Base-by-base conservation (phyloP, 306 rosid species). In the Medicago arabica region DNA sequence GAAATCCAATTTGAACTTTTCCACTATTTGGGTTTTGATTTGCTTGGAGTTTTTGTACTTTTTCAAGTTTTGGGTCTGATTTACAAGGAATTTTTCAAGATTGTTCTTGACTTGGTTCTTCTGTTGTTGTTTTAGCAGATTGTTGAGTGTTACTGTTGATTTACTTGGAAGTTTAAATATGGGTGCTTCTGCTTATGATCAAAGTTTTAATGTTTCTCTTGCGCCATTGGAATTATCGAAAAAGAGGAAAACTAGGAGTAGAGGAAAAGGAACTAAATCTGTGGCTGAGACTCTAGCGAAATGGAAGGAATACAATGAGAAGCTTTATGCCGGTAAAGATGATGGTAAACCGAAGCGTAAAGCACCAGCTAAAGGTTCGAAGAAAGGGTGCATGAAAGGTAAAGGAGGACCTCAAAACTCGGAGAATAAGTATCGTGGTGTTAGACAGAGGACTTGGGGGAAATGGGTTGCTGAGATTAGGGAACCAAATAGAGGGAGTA, bases 341-440 rank as follows among this genome's bases (percentile, higher is more conserved):
- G 86, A 65, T 9, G 74, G 72, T 23, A 89, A 73, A 68, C 82
- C 77, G 14, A 72, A 31, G 12, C 86, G 88, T 0, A 90, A 82
- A 78, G 86, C 80, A 3, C 99, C 96, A 0, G 96, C 98, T 1
- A 89, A 87, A 72, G 99, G 99, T 34, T 96, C 99, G 1, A 96
- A 92, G 97, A 96, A 96, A 80, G 99, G 99, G 28, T 96, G 99
- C 75, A 96, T 96, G 99, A 90, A 90, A 79, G 99, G 99, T 4
- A 96, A 96, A 57, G 99, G 99, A 34, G 99, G 99, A 49, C 99
- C 99, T 5, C 88, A 92, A 38, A 96, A 96, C 39, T 85, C 89
- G 2, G 21, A 67, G 39, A 90, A 96, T 78, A 89, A 87, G 7
- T 92, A 85, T 82, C 88, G 99, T 68, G 99, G 99, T 21, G 99